These are phyloP conservation scores for Pseudohyphozyma bogoriensis DNA, from an alignment of 768 basidiomycete genomes.

Conservation along the genomic window DNA sequence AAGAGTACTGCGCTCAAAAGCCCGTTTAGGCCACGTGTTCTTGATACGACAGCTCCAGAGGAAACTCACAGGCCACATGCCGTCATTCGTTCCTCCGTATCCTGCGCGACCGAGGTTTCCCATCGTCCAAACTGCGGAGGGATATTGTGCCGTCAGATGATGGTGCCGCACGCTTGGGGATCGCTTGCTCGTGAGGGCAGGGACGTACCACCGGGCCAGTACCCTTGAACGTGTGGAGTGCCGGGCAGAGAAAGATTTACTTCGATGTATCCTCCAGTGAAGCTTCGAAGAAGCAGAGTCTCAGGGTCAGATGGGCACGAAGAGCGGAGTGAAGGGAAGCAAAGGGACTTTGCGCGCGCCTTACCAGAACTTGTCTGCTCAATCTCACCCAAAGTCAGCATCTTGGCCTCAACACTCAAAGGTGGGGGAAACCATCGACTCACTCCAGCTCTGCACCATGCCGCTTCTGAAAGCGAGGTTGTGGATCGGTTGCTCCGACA, in stretches of 20 bases:
- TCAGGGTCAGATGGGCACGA: neutral
- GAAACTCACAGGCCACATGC: constrained; percentile 43
- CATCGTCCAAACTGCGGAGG: constrained; percentile 35
- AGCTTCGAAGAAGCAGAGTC: constrained; percentile 2
- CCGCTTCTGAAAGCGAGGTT: constrained; percentile 26
- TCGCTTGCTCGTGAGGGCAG: neutral
- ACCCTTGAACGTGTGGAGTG: constrained; percentile 13
- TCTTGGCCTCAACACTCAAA: too few species aligned
- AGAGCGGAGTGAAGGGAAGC: neutral
- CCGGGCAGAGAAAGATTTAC: constrained; percentile 18
- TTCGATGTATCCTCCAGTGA: constrained; percentile 33
- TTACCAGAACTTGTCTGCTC: constrained; percentile 33
- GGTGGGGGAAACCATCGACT: neutral
- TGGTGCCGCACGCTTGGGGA: too few species aligned
- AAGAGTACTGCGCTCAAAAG: constrained; percentile 31
- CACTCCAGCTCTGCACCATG: constrained; percentile 30
- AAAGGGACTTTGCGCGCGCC: neutral
- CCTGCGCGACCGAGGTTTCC: constrained; percentile 81
- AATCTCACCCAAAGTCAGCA: too few species aligned
- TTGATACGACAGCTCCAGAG: neutral
- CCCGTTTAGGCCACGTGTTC: neutral
- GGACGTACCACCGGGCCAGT: constrained; percentile 7
- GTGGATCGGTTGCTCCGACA: constrained; percentile 19
- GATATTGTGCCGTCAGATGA: neutral
- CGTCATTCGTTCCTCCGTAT: constrained; percentile 81